Evolutionary conservation across 2,329 filamentous ascomycete species (phyloP), one percentile per base, ranked within the genome.

Genomic region (Aspergillus japonicus): DNA sequence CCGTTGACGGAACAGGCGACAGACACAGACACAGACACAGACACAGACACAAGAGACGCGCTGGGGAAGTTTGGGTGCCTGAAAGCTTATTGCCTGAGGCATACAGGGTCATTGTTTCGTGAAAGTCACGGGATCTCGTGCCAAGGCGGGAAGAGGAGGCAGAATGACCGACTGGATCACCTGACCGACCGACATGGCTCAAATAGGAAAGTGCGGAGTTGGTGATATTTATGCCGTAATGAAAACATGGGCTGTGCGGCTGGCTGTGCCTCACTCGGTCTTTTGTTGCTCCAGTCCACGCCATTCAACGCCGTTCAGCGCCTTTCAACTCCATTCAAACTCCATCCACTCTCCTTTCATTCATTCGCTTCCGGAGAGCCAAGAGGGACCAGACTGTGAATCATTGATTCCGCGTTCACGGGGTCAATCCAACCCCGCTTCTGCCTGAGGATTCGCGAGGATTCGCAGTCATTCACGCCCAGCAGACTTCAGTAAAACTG

Each of bases 151-250:
- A 8, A 16, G 4, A 8, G 2, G 1, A 0, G 39, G n/a, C 39
- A 44, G n/a, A 44, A 35, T 35, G 2, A 2, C 4, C 4, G 4
- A 6, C 33, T 12, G 4, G 5, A 16, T 35, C 33, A 35, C 11
- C 33, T 35, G 33, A 35, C 12, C 12, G 12, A 2, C 12, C 11
- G 4, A 12, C 33, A 16, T 39, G 6, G 8, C 24, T 35, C 53
- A 35, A 55, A 55, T 19, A 56, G 61, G 58, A 54, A 56, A 49
- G 54, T 61, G 64, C 61, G 60, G 62, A 63, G 57, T 24, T 16
- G 33, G 39, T 39, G 39, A 58, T 56, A 60, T 56, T 50, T 19
- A 66, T 68, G 66, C 62, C 64, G 64, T 68, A 68, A 68, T 68
- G 56, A 53, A 62, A 66, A 66, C 59, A 44, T 12, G 39, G 39